These are phyloP conservation scores for Pulveroboletus frians DNA, from an alignment of 768 basidiomycete genomes.

Conservation along the genomic window DNA sequence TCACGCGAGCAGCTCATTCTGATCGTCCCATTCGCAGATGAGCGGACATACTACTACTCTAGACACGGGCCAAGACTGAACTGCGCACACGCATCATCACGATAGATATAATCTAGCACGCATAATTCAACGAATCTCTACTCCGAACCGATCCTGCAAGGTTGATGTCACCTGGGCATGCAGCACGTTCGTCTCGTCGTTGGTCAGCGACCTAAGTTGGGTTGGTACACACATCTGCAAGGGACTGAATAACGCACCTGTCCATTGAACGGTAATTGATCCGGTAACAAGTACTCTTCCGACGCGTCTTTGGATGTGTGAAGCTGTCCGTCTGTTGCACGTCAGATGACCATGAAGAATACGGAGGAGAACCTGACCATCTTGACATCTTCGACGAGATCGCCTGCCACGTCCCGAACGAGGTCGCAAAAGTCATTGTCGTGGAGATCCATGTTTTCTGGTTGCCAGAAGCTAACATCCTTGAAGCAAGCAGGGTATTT, in stretches of 20 bases:
- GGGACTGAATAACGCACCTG: constrained; percentile 42
- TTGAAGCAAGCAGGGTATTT: constrained; percentile 91
- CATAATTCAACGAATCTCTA: constrained; percentile 78
- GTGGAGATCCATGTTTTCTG: constrained; percentile 54
- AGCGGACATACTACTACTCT: constrained; percentile 14
- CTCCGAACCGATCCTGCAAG: constrained; percentile 60
- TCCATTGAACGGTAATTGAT: constrained; percentile 98
- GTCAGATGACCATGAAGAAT: constrained; percentile 1
- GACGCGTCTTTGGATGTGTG: constrained; percentile 79
- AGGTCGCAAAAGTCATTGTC: constrained; percentile 98
- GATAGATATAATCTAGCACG: constrained; percentile 35
- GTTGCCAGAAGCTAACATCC: constrained; percentile 93
- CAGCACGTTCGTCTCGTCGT: constrained; percentile 82
- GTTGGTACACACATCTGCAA: constrained; percentile 2
- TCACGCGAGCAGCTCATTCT: neutral
- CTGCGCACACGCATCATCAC: constrained; percentile 23
- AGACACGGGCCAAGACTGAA: constrained; percentile 28
- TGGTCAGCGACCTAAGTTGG: constrained; percentile 66
- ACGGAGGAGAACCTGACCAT: constrained; percentile 44
- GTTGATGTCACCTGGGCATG: constrained; percentile 57
- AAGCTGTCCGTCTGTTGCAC: constrained; percentile 79
- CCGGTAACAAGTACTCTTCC: constrained; percentile 79
- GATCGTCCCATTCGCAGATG: neutral
- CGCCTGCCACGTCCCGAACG: constrained; percentile 88
- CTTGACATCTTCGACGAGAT: constrained; percentile 86